Percentiles rank a stretch among this genome's conserved stretches.
These are phyloP conservation scores for Cucurbita maxima DNA, from an alignment of 306 rosid species.

Conservation along the genomic window DNA sequence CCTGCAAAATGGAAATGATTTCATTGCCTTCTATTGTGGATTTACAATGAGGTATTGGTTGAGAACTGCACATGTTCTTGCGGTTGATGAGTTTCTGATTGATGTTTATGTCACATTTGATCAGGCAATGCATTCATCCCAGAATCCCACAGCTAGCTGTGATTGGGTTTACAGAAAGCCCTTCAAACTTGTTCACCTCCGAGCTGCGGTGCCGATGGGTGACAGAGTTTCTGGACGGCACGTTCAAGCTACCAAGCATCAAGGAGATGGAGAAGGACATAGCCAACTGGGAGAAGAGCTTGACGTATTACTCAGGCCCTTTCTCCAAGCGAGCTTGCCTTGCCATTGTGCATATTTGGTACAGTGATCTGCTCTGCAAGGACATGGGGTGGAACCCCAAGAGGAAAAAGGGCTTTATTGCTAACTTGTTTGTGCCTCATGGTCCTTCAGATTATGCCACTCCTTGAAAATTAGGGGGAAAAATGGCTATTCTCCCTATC, in stretches of 20 bases:
- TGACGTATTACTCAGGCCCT: constrained; percentile 20
- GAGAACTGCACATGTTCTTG: background rate
- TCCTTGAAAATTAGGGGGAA: background rate
- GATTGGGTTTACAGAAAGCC: constrained; percentile 29
- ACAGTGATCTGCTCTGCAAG: constrained; percentile 43
- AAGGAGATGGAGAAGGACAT: constrained; percentile 41
- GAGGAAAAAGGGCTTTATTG: constrained; percentile 38
- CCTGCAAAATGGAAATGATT: background rate
- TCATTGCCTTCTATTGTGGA: background rate
- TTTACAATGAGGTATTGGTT: background rate
- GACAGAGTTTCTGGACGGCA: constrained; percentile 40
- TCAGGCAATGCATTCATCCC: constrained; percentile 32
- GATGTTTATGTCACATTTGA: background rate
- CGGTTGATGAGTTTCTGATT: too few species aligned
- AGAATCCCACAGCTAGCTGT: constrained; percentile 31
- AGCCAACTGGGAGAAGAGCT: constrained; percentile 23
- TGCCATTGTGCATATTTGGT: constrained; percentile 35
- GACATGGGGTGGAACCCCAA: constrained; percentile 58
- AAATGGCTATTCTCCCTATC: background rate
- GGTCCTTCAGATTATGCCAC: constrained; percentile 40
- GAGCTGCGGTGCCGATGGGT: constrained; percentile 65
- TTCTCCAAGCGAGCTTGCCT: constrained; percentile 38
- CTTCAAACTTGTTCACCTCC: constrained; percentile 35
- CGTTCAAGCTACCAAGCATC: constrained; percentile 38
- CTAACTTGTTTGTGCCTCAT: constrained; percentile 47